phyloP scores from a whole-genome alignment of 306 rosid genomes.

The Cicer judaicum region DNA sequence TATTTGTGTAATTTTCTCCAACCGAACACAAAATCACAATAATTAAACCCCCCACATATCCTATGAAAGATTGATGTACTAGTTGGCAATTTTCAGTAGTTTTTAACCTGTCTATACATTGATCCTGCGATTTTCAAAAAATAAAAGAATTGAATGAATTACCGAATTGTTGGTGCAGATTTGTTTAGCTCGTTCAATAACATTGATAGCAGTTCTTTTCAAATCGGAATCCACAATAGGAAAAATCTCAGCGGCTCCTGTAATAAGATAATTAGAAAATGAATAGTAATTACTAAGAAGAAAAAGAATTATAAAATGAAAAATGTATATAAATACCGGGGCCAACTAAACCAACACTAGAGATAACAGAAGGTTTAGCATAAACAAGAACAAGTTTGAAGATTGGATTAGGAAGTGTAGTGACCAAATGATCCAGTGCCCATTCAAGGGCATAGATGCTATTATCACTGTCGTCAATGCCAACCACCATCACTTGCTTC shows the following conservation, averaged over 20 bases:
- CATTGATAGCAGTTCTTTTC: conserved; percentile 48
- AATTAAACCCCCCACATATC: not conserved
- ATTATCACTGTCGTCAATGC: conserved; percentile 69
- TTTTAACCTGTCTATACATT: too few relatives aligned
- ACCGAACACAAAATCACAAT: not conserved
- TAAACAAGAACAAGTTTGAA: conserved; percentile 70
- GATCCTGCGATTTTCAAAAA: too few relatives aligned
- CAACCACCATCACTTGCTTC: conserved; percentile 73
- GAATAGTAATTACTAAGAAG: too few relatives aligned
- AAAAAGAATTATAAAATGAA: not conserved
- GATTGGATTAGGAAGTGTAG: conserved; percentile 24
- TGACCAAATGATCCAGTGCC: conserved; percentile 66
- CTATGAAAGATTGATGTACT: conserved; percentile 13
- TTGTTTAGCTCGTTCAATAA: conserved; percentile 48
- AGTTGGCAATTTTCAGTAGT: not conserved
- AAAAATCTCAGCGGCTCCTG: conserved; percentile 63
- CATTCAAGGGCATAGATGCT: conserved; percentile 68
- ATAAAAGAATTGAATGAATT: too few relatives aligned
- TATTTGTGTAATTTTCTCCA: too few relatives aligned
- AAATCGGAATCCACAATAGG: conserved; percentile 64
- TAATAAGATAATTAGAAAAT: not conserved
- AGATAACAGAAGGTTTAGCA: conserved; percentile 57
- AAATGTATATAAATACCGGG: conserved; percentile 52
- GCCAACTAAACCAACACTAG: conserved; percentile 67
- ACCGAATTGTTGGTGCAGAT: conserved; percentile 59